phyloP scores from a whole-genome alignment of 1,284 basidiomycete species.

The Cerioporus squamosus region DNA sequence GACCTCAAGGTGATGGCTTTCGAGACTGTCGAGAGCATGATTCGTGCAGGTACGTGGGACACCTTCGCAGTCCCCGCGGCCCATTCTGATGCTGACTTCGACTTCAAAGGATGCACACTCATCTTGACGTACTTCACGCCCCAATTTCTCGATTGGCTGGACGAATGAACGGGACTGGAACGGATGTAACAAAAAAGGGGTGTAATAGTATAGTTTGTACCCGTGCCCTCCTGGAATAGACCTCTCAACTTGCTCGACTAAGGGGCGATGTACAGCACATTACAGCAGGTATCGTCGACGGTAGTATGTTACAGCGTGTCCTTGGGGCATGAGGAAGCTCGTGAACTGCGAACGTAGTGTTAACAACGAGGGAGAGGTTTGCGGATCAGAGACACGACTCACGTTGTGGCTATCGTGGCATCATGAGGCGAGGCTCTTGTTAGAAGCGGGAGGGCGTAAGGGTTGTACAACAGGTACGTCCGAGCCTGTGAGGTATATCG shows the following conservation, averaged over 20 bases:
- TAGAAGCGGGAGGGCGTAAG: background rate
- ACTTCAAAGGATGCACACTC: slow-evolving; percentile 74
- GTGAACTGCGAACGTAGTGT: too few relatives aligned
- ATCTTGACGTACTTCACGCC: slow-evolving; percentile 97
- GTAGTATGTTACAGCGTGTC: background rate
- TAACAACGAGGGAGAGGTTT: too few relatives aligned
- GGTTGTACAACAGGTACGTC: background rate
- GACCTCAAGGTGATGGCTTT: slow-evolving; percentile 93
- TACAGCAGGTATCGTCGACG: background rate
- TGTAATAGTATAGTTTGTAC: slow-evolving; percentile 2
- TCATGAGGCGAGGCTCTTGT: background rate
- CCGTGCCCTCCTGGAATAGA: background rate
- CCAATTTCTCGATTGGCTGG: slow-evolving; percentile 91
- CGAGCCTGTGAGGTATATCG: slow-evolving; percentile 1
- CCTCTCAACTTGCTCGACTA: background rate
- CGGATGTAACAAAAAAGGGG: background rate
- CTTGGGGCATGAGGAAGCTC: too few relatives aligned
- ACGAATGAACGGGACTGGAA: slow-evolving; percentile 35
- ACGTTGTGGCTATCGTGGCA: background rate
- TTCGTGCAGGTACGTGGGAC: slow-evolving; percentile 77
- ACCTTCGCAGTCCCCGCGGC: too few relatives aligned
- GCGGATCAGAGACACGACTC: background rate
- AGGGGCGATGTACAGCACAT: background rate
- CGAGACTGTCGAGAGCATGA: slow-evolving; percentile 88
- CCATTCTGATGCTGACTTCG: background rate